Conservation (phyloP, 2,329 filamentous ascomycete genomes). For the Diaporthe velutina region DNA sequence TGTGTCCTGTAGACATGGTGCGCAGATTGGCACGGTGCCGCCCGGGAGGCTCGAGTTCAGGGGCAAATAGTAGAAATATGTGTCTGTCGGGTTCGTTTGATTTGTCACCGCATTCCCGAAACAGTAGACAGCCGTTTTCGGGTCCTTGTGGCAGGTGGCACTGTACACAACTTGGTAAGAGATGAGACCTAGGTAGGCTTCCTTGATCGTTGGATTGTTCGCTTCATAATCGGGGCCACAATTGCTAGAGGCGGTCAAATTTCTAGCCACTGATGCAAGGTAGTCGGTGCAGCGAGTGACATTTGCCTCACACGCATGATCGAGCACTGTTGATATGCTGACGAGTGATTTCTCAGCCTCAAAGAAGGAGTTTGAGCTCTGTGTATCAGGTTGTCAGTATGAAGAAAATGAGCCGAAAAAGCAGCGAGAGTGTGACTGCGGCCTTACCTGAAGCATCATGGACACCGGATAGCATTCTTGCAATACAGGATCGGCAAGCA, state of each 20-base stretch:
- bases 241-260: constrained; percentile 72
- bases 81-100: constrained; percentile 74
- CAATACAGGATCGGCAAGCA: constrained; percentile 77
- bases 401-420: neutral
- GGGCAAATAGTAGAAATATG: constrained; percentile 88
- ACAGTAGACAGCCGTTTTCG: constrained; percentile 76
- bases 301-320: constrained; percentile 81
- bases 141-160: constrained; percentile 82
- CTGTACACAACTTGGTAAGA: constrained; percentile 84
- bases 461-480: constrained; percentile 85
- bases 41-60: constrained; percentile 79
- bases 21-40: constrained; percentile 79
- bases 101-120: constrained; percentile 90
- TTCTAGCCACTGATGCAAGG: constrained; percentile 73
- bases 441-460: constrained; percentile 80
- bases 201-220: constrained; percentile 77
- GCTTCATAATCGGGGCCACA: constrained; percentile 79
- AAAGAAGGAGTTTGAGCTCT: constrained; percentile 91
- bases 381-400: constrained; percentile 43
- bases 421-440: neutral
- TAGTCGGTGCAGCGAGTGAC: constrained; percentile 73
- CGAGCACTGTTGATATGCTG: constrained; percentile 81
- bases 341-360: constrained; percentile 78
- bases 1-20: constrained; percentile 79
- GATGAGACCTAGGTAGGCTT: constrained; percentile 81